Base-by-base conservation (phyloP, 306 rosid species). In the Acacia melanoxylon region DNA sequence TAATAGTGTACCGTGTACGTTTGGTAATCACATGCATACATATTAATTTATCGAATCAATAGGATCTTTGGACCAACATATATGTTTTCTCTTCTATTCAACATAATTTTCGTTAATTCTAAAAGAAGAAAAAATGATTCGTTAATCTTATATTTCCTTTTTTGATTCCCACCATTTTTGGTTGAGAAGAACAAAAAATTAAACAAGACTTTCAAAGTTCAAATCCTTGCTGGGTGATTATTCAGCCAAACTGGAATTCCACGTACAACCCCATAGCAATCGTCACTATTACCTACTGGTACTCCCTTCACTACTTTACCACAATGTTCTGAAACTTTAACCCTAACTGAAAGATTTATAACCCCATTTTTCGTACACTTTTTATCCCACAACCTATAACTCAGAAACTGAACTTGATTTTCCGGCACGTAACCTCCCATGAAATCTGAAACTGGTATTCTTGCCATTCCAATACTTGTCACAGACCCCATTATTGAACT, bases 381-480 rank as follows among this genome's bases (percentile, higher is more conserved):
- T 4, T 31, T 19, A 19, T 92, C 89, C 85, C 94, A 84, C 68
- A 90, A n/a, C 68, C 94, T 83, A 44, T 92, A 92, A 76, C 97
- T 92, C 86, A 90, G 40, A 46, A 86, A 87, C 24, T 89, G 94
- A 82, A 75, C 48, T 62, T 87, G 81, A 29, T 77, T 41, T 68
- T 86, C 82, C 25, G 89, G 91, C 61, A 92, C 49, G 5, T 49
- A 79, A 0, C 80, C 84, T 22, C 88, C 89, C 0, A 35, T 0
- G 5, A 92, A 89, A 16, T 92, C 94, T 6, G 94, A 84, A 2
- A 78, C 85, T 9, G 91, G 88, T 49, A 92, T 75, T 48, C 31
- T 81, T 0, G 88, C 90, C 46, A 77, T 69, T 8, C 89, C 92
- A 52, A 90, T 65, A 29, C 77, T 68, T 54, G 35, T 81, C 7